Base-by-base conservation (phyloP, 192 early-diverging fungal species). In the Backusella liffmaniae region DNA sequence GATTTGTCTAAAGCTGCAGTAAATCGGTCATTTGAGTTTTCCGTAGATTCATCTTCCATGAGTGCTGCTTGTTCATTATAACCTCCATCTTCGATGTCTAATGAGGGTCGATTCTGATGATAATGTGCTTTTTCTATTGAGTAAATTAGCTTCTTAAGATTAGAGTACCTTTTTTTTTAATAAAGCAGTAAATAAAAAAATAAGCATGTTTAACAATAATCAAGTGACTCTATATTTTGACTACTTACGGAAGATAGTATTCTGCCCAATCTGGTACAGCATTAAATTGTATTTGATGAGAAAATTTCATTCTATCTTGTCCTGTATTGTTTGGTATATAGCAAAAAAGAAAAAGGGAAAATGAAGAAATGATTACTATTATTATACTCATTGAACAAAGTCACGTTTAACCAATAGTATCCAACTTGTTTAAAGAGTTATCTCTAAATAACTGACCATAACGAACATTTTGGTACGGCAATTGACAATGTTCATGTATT, bases 211-310 rank as follows among this genome's bases (percentile, higher is more conserved):
- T 62, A 62, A n/a, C 26, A 62, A 26, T 71, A 30, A 10, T 59
- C 21, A 72, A 30, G 12, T 74, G 21, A 41, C 13, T 26, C 46
- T 30, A 29, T 69, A 56, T 59, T 41, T 32, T 56, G 15, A 36
- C 18, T 26, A 18, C 72, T 81, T 88, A 90, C 78, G 87, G 85
- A 68, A 91, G 29, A 73, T 91, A 91, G 71, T 87, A 87, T 70
- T 89, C 88, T 71, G 90, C 86, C 90, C 90, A 91, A 77, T 91
- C 90, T 53, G 90, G 90, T 59, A 91, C 90, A 44, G 92, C 88
- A 78, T 96, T 96, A 73, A 96, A 87, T 77, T 94, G 91, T 35
- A 96, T 89, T 18, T 89, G 88, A 81, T 91, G 91, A 8, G 93
- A 93, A 73, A 96, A 96, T 85, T 96, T 96, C 93, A 96, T 94